phyloP scores from a whole-genome alignment of 164 flowering plant species.

The Vitis amurensis region DNA sequence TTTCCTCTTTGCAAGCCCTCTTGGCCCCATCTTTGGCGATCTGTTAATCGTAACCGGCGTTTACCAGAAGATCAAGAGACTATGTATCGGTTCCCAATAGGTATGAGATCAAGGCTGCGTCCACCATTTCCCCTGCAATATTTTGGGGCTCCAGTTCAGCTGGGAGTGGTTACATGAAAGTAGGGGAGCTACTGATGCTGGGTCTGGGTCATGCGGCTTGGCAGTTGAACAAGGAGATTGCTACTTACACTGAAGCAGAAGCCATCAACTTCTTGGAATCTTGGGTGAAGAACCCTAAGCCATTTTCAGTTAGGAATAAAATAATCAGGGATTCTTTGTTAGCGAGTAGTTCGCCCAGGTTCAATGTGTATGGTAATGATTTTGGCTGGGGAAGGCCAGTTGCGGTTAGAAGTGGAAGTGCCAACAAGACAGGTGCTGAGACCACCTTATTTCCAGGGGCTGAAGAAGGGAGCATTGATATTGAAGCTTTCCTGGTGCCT shows the following conservation, averaged over 20 bases:
- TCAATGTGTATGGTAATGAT: constrained; percentile 7
- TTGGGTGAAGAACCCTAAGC: constrained; percentile 18
- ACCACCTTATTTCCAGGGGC: constrained; percentile 5
- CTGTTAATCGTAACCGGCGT: constrained; percentile 14
- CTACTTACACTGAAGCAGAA: constrained; percentile 1
- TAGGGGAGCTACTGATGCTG: constrained; percentile 18
- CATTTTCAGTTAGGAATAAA: no score
- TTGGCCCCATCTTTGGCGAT: constrained; percentile 38
- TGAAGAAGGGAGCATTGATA: constrained; percentile 10
- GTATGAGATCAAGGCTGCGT: constrained; percentile 23
- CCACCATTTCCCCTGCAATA: constrained; percentile 35
- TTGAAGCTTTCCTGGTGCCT: constrained; percentile 8
- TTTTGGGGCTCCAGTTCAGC: constrained; percentile 32
- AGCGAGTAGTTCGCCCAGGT: constrained; percentile 9
- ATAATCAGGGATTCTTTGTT: neutral
- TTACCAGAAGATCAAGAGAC: constrained; percentile 7
- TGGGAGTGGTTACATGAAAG: constrained; percentile 7
- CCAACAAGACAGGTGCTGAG: constrained; percentile 5
- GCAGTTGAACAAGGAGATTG: constrained; percentile 25
- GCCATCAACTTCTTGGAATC: neutral
- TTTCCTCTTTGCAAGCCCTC: constrained; percentile 41
- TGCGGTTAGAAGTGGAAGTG: constrained; percentile 9
- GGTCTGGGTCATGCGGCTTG: constrained; percentile 31
- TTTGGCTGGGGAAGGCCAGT: constrained; percentile 21
- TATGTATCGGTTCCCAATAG: neutral